Evolutionary conservation across 2,329 filamentous ascomycete species (phyloP).

Genomic region (Fusarium oxysporum): DNA sequence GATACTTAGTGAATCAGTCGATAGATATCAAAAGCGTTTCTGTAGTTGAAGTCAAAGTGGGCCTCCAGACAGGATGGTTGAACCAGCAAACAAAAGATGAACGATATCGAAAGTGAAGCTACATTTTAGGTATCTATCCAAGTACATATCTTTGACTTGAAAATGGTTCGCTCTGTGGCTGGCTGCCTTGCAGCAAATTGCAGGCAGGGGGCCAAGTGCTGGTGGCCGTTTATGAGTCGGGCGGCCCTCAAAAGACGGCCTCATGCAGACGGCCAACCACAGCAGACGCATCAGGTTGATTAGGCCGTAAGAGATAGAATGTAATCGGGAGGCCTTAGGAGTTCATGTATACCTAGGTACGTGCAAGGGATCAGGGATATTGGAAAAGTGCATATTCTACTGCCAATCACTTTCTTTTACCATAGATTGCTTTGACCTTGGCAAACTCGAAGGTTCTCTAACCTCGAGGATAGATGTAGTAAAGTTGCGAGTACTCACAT

Average conservation of each 20-base stretch:
- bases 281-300: not conserved
- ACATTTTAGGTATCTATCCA: not conserved
- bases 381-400: not conserved
- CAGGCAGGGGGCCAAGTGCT: conserved; percentile 7
- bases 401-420: no score
- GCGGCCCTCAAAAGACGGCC: not conserved
- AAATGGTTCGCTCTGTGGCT: not conserved
- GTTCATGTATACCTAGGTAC: not conserved
- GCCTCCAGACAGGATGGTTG: not conserved
- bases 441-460: no score
- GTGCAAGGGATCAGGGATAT: not conserved
- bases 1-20: not conserved
- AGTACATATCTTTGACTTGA: not conserved
- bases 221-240: not conserved
- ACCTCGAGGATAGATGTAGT: no score
- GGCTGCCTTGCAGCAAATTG: conserved; percentile 4
- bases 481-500: no score
- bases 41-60: not conserved
- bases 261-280: conserved; percentile 5
- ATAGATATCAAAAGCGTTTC: not conserved
- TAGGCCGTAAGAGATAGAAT: not conserved
- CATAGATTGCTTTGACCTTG: no score
- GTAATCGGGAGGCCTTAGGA: not conserved
- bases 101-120: not conserved
- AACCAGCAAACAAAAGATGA: not conserved